A percentile compares a stretch with the other conserved stretches of the same genome.
phyloP scores from a whole-genome alignment of 495 filamentous ascomycete genomes.

The Penicillium odoratum region DNA sequence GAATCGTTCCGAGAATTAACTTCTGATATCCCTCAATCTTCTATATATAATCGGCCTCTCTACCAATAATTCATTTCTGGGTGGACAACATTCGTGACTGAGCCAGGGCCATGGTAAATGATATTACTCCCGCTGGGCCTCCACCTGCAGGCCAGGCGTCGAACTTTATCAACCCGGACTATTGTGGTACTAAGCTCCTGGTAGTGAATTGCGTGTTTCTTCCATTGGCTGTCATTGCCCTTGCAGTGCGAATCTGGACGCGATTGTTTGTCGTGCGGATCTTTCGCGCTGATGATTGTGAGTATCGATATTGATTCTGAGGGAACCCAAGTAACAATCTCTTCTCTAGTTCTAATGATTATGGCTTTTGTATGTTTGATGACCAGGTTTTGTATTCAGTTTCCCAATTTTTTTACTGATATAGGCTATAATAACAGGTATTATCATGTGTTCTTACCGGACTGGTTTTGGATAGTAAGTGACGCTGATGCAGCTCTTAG shows the following conservation, averaged over 20 bases:
- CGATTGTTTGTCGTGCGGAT: conserved; percentile 35
- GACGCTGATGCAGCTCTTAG: background rate
- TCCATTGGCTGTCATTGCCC: conserved; percentile 26
- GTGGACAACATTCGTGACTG: conserved; percentile 1
- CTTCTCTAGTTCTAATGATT: conserved; percentile 31
- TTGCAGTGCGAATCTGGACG: conserved; percentile 39
- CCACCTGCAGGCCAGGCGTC: conserved; percentile 35
- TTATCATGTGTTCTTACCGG: conserved; percentile 30
- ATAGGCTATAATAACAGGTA: conserved; percentile 10
- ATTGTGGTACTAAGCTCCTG: conserved; percentile 22
- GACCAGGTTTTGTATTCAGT: background rate
- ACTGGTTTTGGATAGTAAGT: conserved; percentile 31
- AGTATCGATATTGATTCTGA: conserved; percentile 8
- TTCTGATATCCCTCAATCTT: too few relatives aligned
- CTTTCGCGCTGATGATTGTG: conserved; percentile 44
- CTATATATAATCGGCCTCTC: background rate
- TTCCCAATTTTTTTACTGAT: background rate
- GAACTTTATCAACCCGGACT: conserved; percentile 33
- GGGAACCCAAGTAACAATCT: conserved; percentile 2
- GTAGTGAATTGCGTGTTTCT: conserved; percentile 34
- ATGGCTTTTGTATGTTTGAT: conserved; percentile 31
- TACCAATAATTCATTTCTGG: background rate
- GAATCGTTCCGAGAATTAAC: too few relatives aligned
- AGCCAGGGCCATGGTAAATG: conserved; percentile 22
- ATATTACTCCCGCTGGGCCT: conserved; percentile 28